Percentiles rank a stretch among this genome's conserved stretches.
These are phyloP conservation scores for Fomitopsis serialis DNA, from an alignment of 768 basidiomycete species.

Conservation along the genomic window DNA sequence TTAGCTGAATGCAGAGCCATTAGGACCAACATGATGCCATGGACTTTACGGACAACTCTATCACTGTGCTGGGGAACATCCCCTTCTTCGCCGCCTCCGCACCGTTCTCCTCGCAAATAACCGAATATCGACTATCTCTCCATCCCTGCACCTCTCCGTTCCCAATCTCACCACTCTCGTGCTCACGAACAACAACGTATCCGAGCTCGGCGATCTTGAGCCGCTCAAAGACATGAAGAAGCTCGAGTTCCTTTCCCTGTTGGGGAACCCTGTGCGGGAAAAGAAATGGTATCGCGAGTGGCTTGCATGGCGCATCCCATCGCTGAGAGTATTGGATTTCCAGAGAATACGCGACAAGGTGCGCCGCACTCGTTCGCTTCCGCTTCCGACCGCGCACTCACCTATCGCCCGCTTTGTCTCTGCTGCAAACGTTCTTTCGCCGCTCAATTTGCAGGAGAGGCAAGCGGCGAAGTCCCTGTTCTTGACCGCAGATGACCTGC, in stretches of 20 bases:
- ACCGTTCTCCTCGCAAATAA: slow-evolving; percentile 89
- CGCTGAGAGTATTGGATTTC: slow-evolving; percentile 90
- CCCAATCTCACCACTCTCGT: slow-evolving; percentile 82
- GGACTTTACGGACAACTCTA: slow-evolving; percentile 90
- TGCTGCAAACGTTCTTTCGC: not conserved
- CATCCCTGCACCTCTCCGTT: slow-evolving; percentile 75
- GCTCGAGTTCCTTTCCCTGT: slow-evolving; percentile 69
- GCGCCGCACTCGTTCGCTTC: slow-evolving; percentile 35
- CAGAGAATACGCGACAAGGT: slow-evolving; percentile 94
- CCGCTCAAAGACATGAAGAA: slow-evolving; percentile 70
- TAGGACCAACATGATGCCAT: slow-evolving; percentile 93
- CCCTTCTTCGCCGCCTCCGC: slow-evolving; percentile 81
- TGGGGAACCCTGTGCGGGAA: slow-evolving; percentile 83
- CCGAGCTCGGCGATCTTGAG: slow-evolving; percentile 81
- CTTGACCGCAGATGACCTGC: slow-evolving; percentile 72
- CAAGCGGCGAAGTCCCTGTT: slow-evolving; percentile 69
- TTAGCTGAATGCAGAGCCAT: not conserved
- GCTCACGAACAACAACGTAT: slow-evolving; percentile 77
- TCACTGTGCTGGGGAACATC: slow-evolving; percentile 76
- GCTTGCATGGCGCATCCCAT: slow-evolving; percentile 85
- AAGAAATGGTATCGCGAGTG: slow-evolving; percentile 97
- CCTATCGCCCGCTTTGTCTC: not conserved
- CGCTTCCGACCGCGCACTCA: not conserved
- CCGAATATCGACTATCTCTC: slow-evolving; percentile 77
- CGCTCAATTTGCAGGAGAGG: slow-evolving; percentile 56